Percentiles rank a stretch among this genome's conserved stretches.
Evolutionary conservation across 2,329 filamentous ascomycete genomes (phyloP).

Genomic region (Esteya vermicola): DNA sequence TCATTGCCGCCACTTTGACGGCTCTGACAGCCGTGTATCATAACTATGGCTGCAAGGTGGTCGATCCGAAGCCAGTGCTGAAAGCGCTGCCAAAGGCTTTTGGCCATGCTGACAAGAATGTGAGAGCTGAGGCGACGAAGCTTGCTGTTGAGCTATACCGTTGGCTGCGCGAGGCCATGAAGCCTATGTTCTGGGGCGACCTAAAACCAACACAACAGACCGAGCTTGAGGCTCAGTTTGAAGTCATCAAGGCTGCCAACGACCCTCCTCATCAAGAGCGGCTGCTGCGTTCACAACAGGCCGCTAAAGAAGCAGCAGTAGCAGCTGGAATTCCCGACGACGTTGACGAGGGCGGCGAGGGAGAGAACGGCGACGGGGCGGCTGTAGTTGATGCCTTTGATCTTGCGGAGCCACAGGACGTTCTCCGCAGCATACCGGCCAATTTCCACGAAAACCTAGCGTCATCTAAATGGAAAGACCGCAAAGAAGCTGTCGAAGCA

Average conservation of each 20-base stretch:
- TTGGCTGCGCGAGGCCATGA: slow-evolving; percentile 96
- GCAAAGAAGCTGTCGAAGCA: slow-evolving; percentile 84
- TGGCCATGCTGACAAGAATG: slow-evolving; percentile 94
- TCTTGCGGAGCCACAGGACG: slow-evolving; percentile 75
- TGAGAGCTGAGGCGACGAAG: slow-evolving; percentile 83
- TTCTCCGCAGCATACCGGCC: slow-evolving; percentile 65
- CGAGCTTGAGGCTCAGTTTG: slow-evolving; percentile 87
- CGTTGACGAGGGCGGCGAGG: slow-evolving; percentile 55
- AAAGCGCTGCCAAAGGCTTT: slow-evolving; percentile 86
- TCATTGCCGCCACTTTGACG: slow-evolving; percentile 56
- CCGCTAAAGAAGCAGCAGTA: slow-evolving; percentile 51
- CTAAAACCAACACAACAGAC: slow-evolving; percentile 90
- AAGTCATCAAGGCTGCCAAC: slow-evolving; percentile 61
- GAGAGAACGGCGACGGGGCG: slow-evolving; percentile 45
- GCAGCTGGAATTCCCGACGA: slow-evolving; percentile 44
- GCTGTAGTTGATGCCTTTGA: slow-evolving; percentile 70
- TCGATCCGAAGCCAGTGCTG: slow-evolving; percentile 84
- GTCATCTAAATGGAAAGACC: slow-evolving; percentile 96
- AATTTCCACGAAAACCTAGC: slow-evolving; percentile 72
- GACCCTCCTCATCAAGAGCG: slow-evolving; percentile 88
- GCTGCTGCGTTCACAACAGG: slow-evolving; percentile 78
- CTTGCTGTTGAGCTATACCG: slow-evolving; percentile 89
- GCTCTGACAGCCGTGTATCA: slow-evolving; percentile 77
- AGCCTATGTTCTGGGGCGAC: slow-evolving; percentile 93
- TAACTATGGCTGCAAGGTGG: slow-evolving; percentile 86